Evolutionary conservation across 768 basidiomycete genomes (phyloP).

Genomic region (Infundibulicybe gibba): DNA sequence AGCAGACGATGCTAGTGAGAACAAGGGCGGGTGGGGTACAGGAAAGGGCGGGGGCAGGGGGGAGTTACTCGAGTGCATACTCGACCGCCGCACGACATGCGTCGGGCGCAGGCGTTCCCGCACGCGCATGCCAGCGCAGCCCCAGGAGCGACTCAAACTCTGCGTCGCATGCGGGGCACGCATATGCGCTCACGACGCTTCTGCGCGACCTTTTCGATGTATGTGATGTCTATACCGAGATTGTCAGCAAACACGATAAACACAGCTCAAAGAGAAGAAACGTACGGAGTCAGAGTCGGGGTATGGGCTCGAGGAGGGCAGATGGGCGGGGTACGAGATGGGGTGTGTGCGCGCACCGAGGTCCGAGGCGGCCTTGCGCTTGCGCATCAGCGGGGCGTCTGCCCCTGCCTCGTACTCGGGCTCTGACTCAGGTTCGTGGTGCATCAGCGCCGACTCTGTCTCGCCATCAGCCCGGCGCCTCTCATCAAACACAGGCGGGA

Average conservation of each 20-base stretch:
- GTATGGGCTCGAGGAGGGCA: conserved; percentile 5
- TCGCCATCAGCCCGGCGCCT: conserved; percentile 2
- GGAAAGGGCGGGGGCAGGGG: not conserved
- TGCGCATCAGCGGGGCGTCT: conserved; percentile 6
- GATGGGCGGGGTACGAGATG: not conserved
- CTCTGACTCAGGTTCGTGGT: conserved; percentile 50
- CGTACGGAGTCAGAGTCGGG: conserved; percentile 8
- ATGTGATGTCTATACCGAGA: conserved; percentile 53
- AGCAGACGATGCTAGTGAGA: conserved; percentile 1
- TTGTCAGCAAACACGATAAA: conserved; percentile 8
- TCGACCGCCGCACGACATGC: conserved; percentile 73
- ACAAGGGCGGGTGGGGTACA: not conserved
- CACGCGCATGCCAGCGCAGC: conserved; percentile 58
- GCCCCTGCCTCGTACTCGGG: conserved; percentile 38
- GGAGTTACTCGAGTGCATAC: conserved; percentile 59
- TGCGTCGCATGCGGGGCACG: conserved; percentile 75
- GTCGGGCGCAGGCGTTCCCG: conserved; percentile 46
- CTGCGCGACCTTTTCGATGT: conserved; percentile 57
- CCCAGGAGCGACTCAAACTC: conserved; percentile 56
- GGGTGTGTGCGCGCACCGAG: not conserved
- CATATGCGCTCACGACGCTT: conserved; percentile 36
- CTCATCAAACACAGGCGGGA: conserved; percentile 9
- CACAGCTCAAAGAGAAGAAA: not conserved
- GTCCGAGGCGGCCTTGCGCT: no score
- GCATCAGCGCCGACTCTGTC: conserved; percentile 25